Percentiles rank a stretch among this genome's conserved stretches.
Conservation (phyloP, 306 rosid species). For the Glycyrrhiza uralensis region DNA sequence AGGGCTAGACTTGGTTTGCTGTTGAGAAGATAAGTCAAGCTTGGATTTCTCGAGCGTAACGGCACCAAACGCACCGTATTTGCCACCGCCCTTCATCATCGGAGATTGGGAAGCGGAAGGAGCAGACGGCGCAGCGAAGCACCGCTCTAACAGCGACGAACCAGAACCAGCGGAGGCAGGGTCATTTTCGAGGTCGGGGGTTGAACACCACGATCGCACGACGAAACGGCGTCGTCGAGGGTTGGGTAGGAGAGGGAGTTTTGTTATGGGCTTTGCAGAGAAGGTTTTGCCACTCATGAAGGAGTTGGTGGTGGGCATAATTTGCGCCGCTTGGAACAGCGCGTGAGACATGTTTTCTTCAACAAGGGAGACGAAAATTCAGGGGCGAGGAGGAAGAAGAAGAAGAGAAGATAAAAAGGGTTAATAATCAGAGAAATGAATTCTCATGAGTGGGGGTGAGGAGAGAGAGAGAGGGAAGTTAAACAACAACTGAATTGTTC, state of each 20-base stretch:
- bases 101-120: slow-evolving; percentile 11
- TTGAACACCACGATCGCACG: not conserved
- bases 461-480: too few species aligned
- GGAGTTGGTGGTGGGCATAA: not conserved
- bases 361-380: not conserved
- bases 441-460: too few species aligned
- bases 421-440: not conserved
- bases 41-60: slow-evolving; percentile 88
- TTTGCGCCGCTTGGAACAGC: slow-evolving; percentile 12
- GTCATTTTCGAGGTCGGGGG: slow-evolving; percentile 39
- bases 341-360: slow-evolving; percentile 18
- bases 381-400: not conserved
- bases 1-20: slow-evolving; percentile 68
- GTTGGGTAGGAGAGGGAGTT: slow-evolving; percentile 13
- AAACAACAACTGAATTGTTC: too few species aligned
- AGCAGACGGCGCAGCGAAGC: slow-evolving; percentile 45
- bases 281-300: slow-evolving; percentile 3
- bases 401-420: not conserved
- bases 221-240: slow-evolving; percentile 27
- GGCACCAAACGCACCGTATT: slow-evolving; percentile 70
- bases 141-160: slow-evolving; percentile 46
- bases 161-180: slow-evolving; percentile 15
- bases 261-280: slow-evolving; percentile 28
- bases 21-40: slow-evolving; percentile 64
- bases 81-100: slow-evolving; percentile 71